Evolutionary conservation across 208 protist species (phyloP), one percentile per base, ranked within the genome.

Genomic region (Strigomonas galati): DNA sequence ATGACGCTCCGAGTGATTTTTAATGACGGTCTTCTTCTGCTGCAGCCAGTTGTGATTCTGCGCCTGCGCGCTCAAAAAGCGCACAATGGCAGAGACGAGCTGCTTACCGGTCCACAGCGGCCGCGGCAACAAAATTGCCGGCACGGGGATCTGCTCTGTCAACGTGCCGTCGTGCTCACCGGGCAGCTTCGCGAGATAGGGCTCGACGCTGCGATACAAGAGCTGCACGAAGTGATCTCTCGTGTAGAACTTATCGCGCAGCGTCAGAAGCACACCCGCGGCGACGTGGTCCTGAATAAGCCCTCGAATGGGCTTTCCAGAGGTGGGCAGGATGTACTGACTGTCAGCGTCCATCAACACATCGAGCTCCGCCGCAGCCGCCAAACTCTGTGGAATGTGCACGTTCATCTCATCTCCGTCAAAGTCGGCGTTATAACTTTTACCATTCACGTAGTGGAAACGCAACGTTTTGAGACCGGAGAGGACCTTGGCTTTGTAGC

Each of bases 361-460:
- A 62, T 94, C 82, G 14, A 98, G 87, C 87, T 99, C 98, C 26
- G 97, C 87, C 56, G 92, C 82, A 19, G 97, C 93, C 72, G 97
- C 78, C 14, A 97, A 31, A 62, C 82, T 94, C 84, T 99, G 99
- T 59, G 98, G 98, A 6, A 99, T 92, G 80, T 99, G 99, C 30
- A 99, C 73, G 90, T 99, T 99, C 96, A 99, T 99, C 82, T 99
- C 99, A 86, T 99, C 99, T 30, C 99, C 99, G 89, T 99, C 99
- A 81, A 99, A 99, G 89, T 99, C 99, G 14, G 99, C 99, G 81
- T 99, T 99, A 88, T 99, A 99, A n/a, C 97, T 98, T 72, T 98
- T 99, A 81, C 99, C 99, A 85, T 99, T 99, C 43, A 98, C 96
- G 85, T 99, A 99, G 84, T 99, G 99, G 74, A 99, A 98, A 62